Evolutionary conservation across 2,329 filamentous ascomycete genomes (phyloP).

Genomic region (Penicillium sp.): DNA sequence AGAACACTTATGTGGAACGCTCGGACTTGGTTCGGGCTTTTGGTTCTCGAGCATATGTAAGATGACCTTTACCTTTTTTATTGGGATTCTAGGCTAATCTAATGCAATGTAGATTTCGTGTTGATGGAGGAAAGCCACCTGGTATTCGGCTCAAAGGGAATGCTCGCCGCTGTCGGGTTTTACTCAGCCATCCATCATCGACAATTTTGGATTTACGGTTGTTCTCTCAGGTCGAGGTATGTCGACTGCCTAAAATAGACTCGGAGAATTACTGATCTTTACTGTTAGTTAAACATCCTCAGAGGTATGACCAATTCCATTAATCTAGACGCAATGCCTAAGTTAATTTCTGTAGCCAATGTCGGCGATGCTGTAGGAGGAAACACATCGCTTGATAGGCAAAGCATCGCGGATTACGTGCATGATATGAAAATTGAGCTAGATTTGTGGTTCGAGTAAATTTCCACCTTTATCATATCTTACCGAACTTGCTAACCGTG

Average conservation of each 20-base stretch:
- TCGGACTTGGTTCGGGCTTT: conserved; percentile 53
- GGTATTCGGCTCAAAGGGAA: conserved; percentile 40
- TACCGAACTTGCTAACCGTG: conserved; percentile 4
- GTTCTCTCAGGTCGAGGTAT: conserved; percentile 52
- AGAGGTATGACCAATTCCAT: conserved; percentile 25
- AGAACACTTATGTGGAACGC: conserved; percentile 42
- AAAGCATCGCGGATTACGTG: conserved; percentile 42
- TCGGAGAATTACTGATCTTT: conserved; percentile 4
- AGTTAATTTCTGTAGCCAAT: conserved; percentile 25
- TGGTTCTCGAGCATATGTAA: conserved; percentile 53
- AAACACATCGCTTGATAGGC: conserved; percentile 27
- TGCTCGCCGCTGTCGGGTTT: conserved; percentile 45
- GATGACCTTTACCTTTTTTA: background rate
- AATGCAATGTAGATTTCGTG: conserved; percentile 31
- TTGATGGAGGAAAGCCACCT: conserved; percentile 48
- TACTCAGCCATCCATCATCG: conserved; percentile 45
- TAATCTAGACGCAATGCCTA: background rate
- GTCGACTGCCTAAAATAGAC: background rate
- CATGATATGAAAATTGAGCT: conserved; percentile 50
- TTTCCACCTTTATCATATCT: background rate
- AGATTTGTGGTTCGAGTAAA: conserved; percentile 49
- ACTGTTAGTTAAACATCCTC: conserved; percentile 43
- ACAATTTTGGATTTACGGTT: conserved; percentile 52
- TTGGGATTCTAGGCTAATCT: background rate
- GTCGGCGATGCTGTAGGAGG: conserved; percentile 38